phyloP scores from a whole-genome alignment of 495 filamentous ascomycete genomes.

The Aspergillus incahuasiensis region DNA sequence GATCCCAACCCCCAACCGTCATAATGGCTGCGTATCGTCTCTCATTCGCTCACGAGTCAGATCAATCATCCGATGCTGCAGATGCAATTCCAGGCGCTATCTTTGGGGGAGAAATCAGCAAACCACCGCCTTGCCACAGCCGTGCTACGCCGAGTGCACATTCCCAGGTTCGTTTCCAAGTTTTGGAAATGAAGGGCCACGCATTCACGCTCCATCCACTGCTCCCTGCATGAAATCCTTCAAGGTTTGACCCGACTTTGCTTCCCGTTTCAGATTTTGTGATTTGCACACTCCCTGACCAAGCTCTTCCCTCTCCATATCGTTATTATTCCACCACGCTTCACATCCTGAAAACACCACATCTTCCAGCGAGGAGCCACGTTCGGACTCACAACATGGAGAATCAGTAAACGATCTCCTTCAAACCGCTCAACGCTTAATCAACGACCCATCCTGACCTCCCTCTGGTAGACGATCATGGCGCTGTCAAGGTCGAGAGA shows the following conservation, averaged over 20 bases:
- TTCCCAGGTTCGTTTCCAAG: neutral
- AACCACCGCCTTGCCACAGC: neutral
- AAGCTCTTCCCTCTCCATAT: neutral
- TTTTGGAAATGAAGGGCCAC: conserved; percentile 3
- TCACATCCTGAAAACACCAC: neutral
- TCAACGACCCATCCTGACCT: no score
- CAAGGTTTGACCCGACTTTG: neutral
- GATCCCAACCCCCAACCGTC: neutral
- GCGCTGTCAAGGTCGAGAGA: conserved; percentile 6
- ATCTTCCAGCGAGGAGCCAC: neutral
- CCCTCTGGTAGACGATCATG: conserved; percentile 17
- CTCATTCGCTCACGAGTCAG: neutral
- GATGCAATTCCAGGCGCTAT: neutral
- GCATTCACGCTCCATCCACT: neutral
- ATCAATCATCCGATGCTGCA: neutral
- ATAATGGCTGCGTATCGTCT: neutral
- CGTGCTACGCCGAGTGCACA: neutral
- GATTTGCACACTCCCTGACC: neutral
- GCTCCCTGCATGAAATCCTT: neutral
- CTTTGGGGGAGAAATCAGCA: no score
- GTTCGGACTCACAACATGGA: neutral
- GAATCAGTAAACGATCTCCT: neutral
- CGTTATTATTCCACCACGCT: neutral
- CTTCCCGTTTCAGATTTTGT: neutral
- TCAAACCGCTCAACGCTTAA: no score